A percentile compares a stretch with the other conserved stretches of the same genome.
These are phyloP conservation scores for Aspergillus haitiensis DNA, from an alignment of 495 filamentous ascomycete genomes.

Conservation along the genomic window DNA sequence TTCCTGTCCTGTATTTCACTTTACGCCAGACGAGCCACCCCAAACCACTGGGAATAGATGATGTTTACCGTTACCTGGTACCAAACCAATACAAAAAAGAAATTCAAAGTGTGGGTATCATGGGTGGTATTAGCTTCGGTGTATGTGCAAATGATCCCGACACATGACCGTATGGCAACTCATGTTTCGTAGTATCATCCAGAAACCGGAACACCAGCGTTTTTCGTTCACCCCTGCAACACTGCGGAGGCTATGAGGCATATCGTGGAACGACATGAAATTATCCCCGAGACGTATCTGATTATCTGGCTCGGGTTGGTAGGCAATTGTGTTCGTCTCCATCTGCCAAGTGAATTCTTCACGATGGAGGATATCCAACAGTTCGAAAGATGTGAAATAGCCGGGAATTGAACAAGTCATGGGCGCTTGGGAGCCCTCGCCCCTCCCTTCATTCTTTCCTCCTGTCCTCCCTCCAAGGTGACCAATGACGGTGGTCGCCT, in stretches of 20 bases:
- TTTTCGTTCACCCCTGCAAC: conserved; percentile 84
- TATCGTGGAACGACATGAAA: conserved; percentile 47
- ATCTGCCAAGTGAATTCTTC: conserved; percentile 58
- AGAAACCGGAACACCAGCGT: conserved; percentile 66
- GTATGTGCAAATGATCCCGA: conserved; percentile 52
- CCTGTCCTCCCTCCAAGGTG: neutral
- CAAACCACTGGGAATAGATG: conserved; percentile 62
- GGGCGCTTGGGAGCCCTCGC: conserved; percentile 3
- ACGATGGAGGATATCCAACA: conserved; percentile 23
- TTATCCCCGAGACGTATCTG: conserved; percentile 66
- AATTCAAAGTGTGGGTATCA: conserved; percentile 59
- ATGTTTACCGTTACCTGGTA: conserved; percentile 68
- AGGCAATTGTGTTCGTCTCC: conserved; percentile 69
- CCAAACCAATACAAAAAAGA: conserved; percentile 59
- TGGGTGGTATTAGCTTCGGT: conserved; percentile 75
- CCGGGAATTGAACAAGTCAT: conserved; percentile 14
- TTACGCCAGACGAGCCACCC: conserved; percentile 61
- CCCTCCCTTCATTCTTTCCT: conserved; percentile 5
- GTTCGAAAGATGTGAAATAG: conserved; percentile 14
- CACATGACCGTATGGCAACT: conserved; percentile 33
- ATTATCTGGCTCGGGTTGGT: conserved; percentile 78
- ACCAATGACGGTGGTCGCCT: neutral
- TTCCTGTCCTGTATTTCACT: conserved; percentile 54
- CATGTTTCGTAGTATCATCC: conserved; percentile 72
- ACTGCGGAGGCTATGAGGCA: conserved; percentile 72